Evolutionary conservation across 2,329 filamentous ascomycete genomes (phyloP), one percentile per base, ranked within the genome.

Genomic region (Paecilomyces sp.): DNA sequence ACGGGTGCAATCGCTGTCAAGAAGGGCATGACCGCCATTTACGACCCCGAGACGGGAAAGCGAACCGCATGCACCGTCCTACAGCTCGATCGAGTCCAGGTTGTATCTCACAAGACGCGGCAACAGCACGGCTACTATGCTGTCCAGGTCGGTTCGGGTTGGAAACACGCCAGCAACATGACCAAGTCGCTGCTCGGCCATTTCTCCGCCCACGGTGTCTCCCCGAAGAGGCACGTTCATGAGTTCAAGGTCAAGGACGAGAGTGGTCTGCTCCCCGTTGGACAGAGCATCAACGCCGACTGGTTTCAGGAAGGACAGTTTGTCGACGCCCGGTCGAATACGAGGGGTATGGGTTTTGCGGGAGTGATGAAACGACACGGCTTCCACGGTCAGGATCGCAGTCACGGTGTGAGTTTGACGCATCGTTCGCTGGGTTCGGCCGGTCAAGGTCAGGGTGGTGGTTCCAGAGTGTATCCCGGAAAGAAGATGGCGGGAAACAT

Each of bases 401-500:
- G 88, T 68, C 94, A 99, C 84, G 94, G 94, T 83, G 93, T 95
- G 79, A 97, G 92, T 72, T 87, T 92, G 79, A 92, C 91, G 71
- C 94, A 99, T 82, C 85, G 94, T 71, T 90, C 90, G 30, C 90
- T 97, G 79, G 94, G 94, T 82, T 93, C 91, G 34, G 84, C 88
- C 7, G 94, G 94, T 74, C 91, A 89, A 61, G 90, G 89, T 67
- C 94, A 99, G 77, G 94, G 94, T 65, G 88, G 89, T 72, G 94
- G 94, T 78, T 95, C 91, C 63, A 86, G 94, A 77, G 93, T 99
- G 25, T 80, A 92, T 72, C 94, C 94, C 0, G 94, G 94, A 62
- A 99, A 99, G 85, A 94, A 92, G 79, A 99, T 99, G 94, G 86
- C 94, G 3, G 94, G 94, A 58, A 86, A 91, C 61, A 97, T 99